A percentile compares a stretch with the other conserved stretches of the same genome.
Evolutionary conservation across 192 early-diverging fungal genomes (phyloP).

Genomic region (Backusella parvicylindrica): DNA sequence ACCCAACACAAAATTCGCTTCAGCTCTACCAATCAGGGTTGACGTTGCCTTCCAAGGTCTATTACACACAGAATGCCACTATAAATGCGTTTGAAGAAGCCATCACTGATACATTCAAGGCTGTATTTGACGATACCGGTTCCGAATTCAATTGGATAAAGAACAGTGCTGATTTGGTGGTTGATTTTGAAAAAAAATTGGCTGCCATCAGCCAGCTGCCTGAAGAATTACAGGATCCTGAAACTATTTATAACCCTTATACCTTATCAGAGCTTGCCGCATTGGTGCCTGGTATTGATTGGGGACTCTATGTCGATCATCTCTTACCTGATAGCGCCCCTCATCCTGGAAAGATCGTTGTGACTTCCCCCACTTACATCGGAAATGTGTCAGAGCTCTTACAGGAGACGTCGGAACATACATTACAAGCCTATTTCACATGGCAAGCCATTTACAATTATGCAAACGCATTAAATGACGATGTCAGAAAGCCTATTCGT

Average conservation of each 20-base stretch:
- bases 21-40: conserved; percentile 53
- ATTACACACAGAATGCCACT: conserved; percentile 54
- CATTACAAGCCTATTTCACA: conserved; percentile 48
- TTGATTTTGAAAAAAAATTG: conserved; percentile 57
- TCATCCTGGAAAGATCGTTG: conserved; percentile 28
- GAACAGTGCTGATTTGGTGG: conserved; percentile 33
- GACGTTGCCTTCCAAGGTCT: conserved; percentile 61
- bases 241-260: conserved; percentile 48
- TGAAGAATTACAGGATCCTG: conserved; percentile 48
- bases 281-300: conserved; percentile 33
- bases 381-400: conserved; percentile 28
- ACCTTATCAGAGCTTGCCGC: conserved; percentile 31
- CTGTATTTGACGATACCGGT: conserved; percentile 17
- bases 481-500: conserved; percentile 36
- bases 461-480: conserved; percentile 33
- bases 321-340: conserved; percentile 24
- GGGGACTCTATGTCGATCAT: conserved; percentile 34
- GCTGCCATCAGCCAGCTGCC: conserved; percentile 46
- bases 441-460: conserved; percentile 46
- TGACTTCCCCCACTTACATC: conserved; percentile 32
- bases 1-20: conserved; percentile 55
- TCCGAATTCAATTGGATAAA: conserved; percentile 17
- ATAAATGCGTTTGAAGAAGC: conserved; percentile 35
- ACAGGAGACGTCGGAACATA: conserved; percentile 27
- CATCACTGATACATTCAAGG: conserved; percentile 44